These are phyloP conservation scores for Candolleomyces aberdarensis DNA, from an alignment of 768 basidiomycete genomes.

Conservation along the genomic window DNA sequence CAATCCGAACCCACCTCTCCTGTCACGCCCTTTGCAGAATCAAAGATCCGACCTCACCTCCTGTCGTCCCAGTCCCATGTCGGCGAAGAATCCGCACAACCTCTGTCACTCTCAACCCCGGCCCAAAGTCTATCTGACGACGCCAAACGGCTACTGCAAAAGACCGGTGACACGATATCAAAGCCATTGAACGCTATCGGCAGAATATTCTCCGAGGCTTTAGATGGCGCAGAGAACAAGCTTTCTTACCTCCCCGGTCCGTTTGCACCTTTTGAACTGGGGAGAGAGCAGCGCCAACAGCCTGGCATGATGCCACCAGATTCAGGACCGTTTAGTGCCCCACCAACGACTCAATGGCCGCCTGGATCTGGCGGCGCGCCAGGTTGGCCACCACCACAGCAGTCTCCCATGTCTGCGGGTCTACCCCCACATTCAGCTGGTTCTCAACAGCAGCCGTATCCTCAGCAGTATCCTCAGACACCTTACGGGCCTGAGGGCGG, in stretches of 20 bases:
- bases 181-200: conserved; percentile 89
- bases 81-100: conserved; percentile 89
- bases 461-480: conserved; percentile 20
- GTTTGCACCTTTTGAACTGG: conserved; percentile 66
- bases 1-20: conserved; percentile 39
- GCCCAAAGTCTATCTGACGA: conserved; percentile 59
- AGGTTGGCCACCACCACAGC: neutral
- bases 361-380: conserved; percentile 2
- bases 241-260: conserved; percentile 65
- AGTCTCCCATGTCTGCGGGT: neutral
- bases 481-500: conserved; percentile 29
- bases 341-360: neutral
- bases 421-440: neutral
- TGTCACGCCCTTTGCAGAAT: conserved; percentile 25
- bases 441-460: conserved; percentile 32
- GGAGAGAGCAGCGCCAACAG: conserved; percentile 45
- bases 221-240: conserved; percentile 69
- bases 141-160: conserved; percentile 79
- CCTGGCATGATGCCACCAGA: conserved; percentile 7
- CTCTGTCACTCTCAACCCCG: conserved; percentile 62
- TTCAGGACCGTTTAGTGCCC: neutral
- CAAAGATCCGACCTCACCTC: conserved; percentile 17
- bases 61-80: conserved; percentile 44
- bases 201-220: conserved; percentile 81
- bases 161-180: conserved; percentile 87